Evolutionary conservation across 2,329 filamentous ascomycete genomes (phyloP).

Genomic region (Sordariomycetes sp.): DNA sequence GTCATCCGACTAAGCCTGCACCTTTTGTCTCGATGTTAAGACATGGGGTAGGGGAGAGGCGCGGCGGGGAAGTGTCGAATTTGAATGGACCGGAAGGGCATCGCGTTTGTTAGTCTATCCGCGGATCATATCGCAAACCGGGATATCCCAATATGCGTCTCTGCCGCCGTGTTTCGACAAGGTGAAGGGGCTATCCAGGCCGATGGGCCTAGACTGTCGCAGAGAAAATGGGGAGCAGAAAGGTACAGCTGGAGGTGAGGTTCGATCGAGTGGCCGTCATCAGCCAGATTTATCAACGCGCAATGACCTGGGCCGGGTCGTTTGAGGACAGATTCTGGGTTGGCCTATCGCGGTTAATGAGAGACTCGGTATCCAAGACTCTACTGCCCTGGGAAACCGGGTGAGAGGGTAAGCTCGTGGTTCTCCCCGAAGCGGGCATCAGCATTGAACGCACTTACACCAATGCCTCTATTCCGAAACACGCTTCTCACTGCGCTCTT

Average conservation of each 20-base stretch:
- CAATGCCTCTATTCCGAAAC: background rate
- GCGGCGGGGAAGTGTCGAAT: background rate
- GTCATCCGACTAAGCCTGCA: background rate
- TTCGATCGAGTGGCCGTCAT: slow-evolving; percentile 2
- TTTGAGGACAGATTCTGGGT: background rate
- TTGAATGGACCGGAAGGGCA: background rate
- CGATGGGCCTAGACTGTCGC: background rate
- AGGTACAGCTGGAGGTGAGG: background rate
- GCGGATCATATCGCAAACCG: background rate
- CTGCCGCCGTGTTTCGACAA: background rate
- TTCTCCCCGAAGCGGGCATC: background rate
- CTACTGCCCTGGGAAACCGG: too few species aligned
- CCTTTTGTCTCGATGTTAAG: background rate
- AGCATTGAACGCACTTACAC: background rate
- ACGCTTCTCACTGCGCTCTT: background rate
- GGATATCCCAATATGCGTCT: background rate
- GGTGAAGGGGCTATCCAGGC: background rate
- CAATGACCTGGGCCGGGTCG: background rate
- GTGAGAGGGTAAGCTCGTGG: background rate
- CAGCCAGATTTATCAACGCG: background rate
- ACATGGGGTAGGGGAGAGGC: background rate
- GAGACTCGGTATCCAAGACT: background rate
- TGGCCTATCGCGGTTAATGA: background rate
- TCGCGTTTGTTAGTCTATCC: background rate
- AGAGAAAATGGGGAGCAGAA: background rate